Evolutionary conservation across 768 basidiomycete species (phyloP), one percentile per base, ranked within the genome.

Genomic region (Mrakia hoshinonis): DNA sequence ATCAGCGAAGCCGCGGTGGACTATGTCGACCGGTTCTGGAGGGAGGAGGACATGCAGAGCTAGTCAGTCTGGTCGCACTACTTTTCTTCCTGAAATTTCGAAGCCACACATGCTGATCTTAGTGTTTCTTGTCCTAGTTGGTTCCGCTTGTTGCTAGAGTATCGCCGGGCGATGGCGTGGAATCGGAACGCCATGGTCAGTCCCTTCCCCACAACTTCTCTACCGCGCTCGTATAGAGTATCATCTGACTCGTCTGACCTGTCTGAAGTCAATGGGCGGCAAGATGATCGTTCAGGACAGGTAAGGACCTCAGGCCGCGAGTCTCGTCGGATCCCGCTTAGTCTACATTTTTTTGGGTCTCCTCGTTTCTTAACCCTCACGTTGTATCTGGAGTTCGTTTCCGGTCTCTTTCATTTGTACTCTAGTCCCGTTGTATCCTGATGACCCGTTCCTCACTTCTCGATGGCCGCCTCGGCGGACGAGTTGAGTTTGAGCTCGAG

Each of bases 61-160:
- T 64, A 64, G 51, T 52, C n/a, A 52, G 51, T 52, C 29, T 29
- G 51, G n/a, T n/a, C n/a, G n/a, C n/a, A n/a, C n/a, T n/a, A 26
- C 49, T 51, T 51, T n/a, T 24, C 26, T 24, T 20, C 7, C 49
- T 1, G 1, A 5, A n/a, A 49, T 15, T 20, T 49, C 48, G 48
- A 49, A 49, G 12, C 18, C 48, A 22, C 51, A 29, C 51, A 29
- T 51, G 22, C 29, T 7, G 51, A n/a, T 3, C 51, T 3, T 22
- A n/a, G 10, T 26, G 10, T 9, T 13, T 52, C n/a, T 9, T 26
- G n/a, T 29, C 2, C 26, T 29, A 52, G 51, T 15, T 39, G 38
- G 61, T 63, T 63, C n/a, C 9, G 61, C 11, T 26, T 63, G 1
- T 39, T 63, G 4, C 61, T 63, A 34, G 61, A 63, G 61, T 63